Evolutionary conservation across 352 stramenopile genomes (phyloP).

Genomic region (Phytophthora sp.): DNA sequence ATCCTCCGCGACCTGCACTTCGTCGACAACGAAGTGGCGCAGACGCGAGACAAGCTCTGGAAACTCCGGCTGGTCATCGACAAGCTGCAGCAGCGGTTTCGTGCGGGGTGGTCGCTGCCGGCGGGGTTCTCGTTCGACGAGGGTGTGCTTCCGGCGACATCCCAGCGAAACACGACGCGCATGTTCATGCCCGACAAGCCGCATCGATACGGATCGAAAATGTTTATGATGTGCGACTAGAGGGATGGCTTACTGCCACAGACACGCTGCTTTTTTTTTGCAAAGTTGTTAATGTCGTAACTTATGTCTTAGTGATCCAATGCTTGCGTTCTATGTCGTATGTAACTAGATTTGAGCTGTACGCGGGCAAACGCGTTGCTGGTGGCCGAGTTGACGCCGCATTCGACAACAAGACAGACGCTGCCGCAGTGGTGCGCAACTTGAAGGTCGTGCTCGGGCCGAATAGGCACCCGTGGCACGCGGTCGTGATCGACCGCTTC

Average conservation of each 20-base stretch:
- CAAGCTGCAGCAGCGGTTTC: neutral
- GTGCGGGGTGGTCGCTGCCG: neutral
- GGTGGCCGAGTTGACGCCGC: neutral
- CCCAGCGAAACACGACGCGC: neutral
- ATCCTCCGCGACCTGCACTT: neutral
- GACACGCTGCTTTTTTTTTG: neutral
- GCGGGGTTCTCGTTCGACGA: neutral
- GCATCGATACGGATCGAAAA: neutral
- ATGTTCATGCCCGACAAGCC: neutral
- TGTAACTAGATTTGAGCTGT: neutral
- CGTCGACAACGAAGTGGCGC: neutral
- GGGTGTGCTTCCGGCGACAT: neutral
- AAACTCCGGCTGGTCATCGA: neutral
- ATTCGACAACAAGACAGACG: too few relatives aligned
- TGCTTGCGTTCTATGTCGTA: neutral
- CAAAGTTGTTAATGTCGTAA: too few relatives aligned
- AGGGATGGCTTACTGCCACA: neutral
- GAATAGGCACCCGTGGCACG: neutral
- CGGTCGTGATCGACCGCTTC: neutral
- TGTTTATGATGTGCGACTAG: neutral
- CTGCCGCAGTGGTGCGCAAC: neutral
- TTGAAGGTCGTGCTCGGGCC: neutral
- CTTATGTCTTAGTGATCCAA: too few relatives aligned
- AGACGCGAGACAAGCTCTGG: neutral
- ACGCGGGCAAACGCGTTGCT: neutral